Conservation (phyloP, 495 filamentous ascomycete species). For the Aspergillus egyptiacus region DNA sequence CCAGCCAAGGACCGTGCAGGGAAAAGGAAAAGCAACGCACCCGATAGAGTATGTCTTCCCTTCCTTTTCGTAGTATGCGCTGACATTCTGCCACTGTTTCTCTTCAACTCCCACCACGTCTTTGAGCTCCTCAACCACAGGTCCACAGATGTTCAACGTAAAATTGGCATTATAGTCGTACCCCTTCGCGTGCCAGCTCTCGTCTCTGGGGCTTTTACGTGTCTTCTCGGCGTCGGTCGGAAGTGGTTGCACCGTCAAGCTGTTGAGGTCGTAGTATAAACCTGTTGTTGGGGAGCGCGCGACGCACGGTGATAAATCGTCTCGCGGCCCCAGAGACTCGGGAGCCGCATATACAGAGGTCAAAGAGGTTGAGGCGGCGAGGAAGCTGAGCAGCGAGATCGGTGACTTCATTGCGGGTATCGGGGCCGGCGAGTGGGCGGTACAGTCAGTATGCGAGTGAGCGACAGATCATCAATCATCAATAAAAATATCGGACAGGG, state of each 20-base stretch:
- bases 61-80: conserved; percentile 76
- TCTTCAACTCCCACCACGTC: conserved; percentile 65
- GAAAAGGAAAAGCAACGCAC: conserved; percentile 38
- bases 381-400: conserved; percentile 12
- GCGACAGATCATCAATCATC: neutral
- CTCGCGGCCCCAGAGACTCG: conserved; percentile 23
- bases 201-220: conserved; percentile 53
- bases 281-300: conserved; percentile 67
- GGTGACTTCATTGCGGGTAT: conserved; percentile 21
- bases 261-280: conserved; percentile 83
- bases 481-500: conserved; percentile 14
- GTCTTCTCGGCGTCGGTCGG: conserved; percentile 49
- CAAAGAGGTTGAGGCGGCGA: conserved; percentile 18
- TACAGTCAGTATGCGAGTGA: neutral
- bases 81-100: conserved; percentile 68
- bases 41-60: conserved; percentile 80
- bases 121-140: conserved; percentile 70
- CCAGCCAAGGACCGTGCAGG: neutral
- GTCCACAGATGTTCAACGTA: conserved; percentile 87
- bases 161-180: conserved; percentile 88
- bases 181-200: conserved; percentile 77
- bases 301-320: conserved; percentile 58
- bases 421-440: neutral
- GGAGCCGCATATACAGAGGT: conserved; percentile 19
- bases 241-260: conserved; percentile 56